Evolutionary conservation across 768 basidiomycete species (phyloP).

Genomic region (Suillus tomentosus): DNA sequence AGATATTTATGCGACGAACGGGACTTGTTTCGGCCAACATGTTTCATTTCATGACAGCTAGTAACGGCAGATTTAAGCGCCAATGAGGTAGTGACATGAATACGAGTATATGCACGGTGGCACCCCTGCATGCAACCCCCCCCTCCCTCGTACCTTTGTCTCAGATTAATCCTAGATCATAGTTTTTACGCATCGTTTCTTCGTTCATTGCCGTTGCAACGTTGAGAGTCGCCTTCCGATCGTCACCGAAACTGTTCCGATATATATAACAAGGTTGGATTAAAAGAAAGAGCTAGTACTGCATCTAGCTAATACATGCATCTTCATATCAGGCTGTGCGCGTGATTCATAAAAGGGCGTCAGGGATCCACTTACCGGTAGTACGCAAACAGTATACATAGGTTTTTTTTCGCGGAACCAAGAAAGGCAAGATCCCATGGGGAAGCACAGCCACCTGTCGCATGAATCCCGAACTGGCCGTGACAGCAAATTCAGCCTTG

Average conservation of each 20-base stretch:
- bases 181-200: neutral
- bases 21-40: neutral
- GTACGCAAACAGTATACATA: neutral
- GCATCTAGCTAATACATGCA: neutral
- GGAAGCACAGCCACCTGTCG: slow-evolving; percentile 33
- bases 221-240: no score
- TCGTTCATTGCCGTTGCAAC: no score
- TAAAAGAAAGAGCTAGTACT: neutral
- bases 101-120: no score
- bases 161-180: neutral
- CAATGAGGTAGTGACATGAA: neutral
- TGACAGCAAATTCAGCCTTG: slow-evolving; percentile 19
- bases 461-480: slow-evolving; percentile 19
- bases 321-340: neutral
- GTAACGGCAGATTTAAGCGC: neutral
- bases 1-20: neutral
- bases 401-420: slow-evolving; percentile 12
- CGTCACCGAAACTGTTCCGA: neutral
- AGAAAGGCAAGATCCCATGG: slow-evolving; percentile 25
- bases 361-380: slow-evolving; percentile 1
- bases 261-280: neutral
- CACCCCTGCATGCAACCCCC: no score
- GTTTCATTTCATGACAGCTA: neutral
- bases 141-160: neutral
- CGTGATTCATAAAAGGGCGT: neutral